Evolutionary conservation across 2,329 filamentous ascomycete genomes (phyloP).

Genomic region (Metarhizium sp.): DNA sequence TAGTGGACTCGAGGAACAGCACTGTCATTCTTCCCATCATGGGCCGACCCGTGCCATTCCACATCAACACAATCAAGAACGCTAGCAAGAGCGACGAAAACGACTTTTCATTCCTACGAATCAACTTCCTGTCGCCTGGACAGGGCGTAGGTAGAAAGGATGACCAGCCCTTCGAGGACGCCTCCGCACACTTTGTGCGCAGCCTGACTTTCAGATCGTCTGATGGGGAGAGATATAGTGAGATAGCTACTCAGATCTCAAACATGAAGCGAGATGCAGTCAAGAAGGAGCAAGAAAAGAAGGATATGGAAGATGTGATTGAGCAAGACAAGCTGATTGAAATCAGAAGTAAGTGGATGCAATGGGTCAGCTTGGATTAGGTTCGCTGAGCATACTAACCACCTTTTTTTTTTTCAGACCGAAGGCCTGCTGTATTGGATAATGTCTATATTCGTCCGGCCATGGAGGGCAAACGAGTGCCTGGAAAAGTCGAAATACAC

Average conservation of each 20-base stretch:
- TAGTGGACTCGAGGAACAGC: slow-evolving; percentile 82
- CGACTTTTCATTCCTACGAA: slow-evolving; percentile 85
- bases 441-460: slow-evolving; percentile 94
- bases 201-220: slow-evolving; percentile 92
- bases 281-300: slow-evolving; percentile 95
- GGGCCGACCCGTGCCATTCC: slow-evolving; percentile 94
- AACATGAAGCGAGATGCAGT: slow-evolving; percentile 90
- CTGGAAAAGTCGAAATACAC: slow-evolving; percentile 93
- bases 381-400: slow-evolving; percentile 26
- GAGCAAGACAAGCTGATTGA: slow-evolving; percentile 97
- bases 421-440: slow-evolving; percentile 79
- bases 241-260: slow-evolving; percentile 86
- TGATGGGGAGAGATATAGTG: slow-evolving; percentile 78
- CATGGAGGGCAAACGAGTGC: slow-evolving; percentile 92
- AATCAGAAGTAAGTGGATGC: slow-evolving; percentile 62
- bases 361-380: background rate
- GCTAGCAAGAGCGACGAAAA: slow-evolving; percentile 96
- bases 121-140: slow-evolving; percentile 95
- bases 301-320: slow-evolving; percentile 98
- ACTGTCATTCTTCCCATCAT: slow-evolving; percentile 94
- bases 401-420: slow-evolving; percentile 44
- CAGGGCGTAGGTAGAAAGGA: slow-evolving; percentile 96
- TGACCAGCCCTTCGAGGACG: slow-evolving; percentile 95
- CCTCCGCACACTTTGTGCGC: slow-evolving; percentile 87
- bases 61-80: slow-evolving; percentile 97